Percentiles rank a stretch among this genome's conserved stretches.
Evolutionary conservation across 352 stramenopile genomes (phyloP).

Genomic region (Globisporangium takayamanum): DNA sequence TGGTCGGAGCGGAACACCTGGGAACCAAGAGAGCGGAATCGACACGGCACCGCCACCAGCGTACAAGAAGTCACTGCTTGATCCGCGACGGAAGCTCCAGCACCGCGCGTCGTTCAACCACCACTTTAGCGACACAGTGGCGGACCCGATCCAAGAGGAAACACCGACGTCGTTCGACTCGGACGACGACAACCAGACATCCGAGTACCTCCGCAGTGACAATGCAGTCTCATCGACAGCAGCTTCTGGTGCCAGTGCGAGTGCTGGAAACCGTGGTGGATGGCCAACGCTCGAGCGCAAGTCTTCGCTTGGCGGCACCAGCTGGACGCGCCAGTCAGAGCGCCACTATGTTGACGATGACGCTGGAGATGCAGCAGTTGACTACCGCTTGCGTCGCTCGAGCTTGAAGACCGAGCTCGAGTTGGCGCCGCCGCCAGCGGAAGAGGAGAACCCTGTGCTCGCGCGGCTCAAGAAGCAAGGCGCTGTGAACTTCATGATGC

Average conservation of each 20-base stretch:
- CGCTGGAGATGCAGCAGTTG: constrained; percentile 21
- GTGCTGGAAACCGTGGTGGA: not conserved
- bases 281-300: constrained; percentile 15
- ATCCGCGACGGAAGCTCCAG: constrained; percentile 62
- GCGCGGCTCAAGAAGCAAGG: constrained; percentile 74
- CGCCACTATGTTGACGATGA: constrained; percentile 24
- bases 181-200: constrained; percentile 24
- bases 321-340: constrained; percentile 15
- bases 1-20: constrained; percentile 7
- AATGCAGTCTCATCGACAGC: not conserved
- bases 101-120: constrained; percentile 47
- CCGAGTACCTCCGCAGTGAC: not conserved
- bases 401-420: constrained; percentile 48
- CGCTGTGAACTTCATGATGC: constrained; percentile 81
- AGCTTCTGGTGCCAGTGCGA: not conserved
- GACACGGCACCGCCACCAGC: constrained; percentile 14
- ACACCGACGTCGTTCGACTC: constrained; percentile 45
- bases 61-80: constrained; percentile 27
- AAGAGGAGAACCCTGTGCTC: constrained; percentile 66
- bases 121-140: constrained; percentile 47
- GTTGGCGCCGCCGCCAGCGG: constrained; percentile 16
- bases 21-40: constrained; percentile 14
- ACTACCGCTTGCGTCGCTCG: constrained; percentile 28
- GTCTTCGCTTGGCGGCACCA: constrained; percentile 15
- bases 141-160: constrained; percentile 56